A percentile compares a stretch with the other conserved stretches of the same genome.
Evolutionary conservation across 1,139 yeast species (phyloP).

Genomic region (Suhomyces bribrorum): DNA sequence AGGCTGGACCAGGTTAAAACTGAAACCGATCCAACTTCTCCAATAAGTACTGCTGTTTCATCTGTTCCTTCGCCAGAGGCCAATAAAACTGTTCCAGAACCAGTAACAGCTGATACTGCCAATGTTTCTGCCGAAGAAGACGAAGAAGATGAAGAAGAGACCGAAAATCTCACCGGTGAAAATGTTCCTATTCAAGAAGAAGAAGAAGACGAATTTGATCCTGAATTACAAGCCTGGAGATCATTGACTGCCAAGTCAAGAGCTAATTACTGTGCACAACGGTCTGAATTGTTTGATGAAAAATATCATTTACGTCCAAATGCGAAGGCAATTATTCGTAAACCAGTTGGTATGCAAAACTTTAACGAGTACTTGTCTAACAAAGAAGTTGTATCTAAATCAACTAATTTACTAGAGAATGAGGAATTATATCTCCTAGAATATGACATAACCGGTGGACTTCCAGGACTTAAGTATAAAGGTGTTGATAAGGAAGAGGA

Average conservation of each 20-base stretch:
- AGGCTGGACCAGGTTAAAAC: slow-evolving; percentile 38
- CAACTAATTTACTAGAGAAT: slow-evolving; percentile 52
- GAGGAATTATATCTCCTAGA: slow-evolving; percentile 76
- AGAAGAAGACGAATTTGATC: slow-evolving; percentile 27
- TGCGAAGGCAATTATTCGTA: slow-evolving; percentile 67
- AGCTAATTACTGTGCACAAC: slow-evolving; percentile 68
- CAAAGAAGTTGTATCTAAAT: slow-evolving; percentile 41
- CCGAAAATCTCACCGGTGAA: slow-evolving; percentile 20
- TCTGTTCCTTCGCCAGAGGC: slow-evolving; percentile 17
- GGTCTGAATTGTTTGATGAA: slow-evolving; percentile 66
- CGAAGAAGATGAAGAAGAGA: slow-evolving; percentile 30
- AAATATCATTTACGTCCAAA: slow-evolving; percentile 59
- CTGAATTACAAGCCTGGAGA: slow-evolving; percentile 71
- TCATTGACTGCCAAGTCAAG: slow-evolving; percentile 75
- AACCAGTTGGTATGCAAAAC: slow-evolving; percentile 59
- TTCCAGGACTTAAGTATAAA: slow-evolving; percentile 63
- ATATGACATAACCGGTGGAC: slow-evolving; percentile 78
- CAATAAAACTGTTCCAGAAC: slow-evolving; percentile 14
- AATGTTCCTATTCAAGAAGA: slow-evolving; percentile 30
- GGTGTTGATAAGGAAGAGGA: slow-evolving; percentile 53
- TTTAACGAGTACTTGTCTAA: slow-evolving; percentile 51
- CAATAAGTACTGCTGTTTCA: slow-evolving; percentile 15
- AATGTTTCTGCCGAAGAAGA: slow-evolving; percentile 25
- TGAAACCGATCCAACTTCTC: slow-evolving; percentile 19
- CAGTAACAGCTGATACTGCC: slow-evolving; percentile 29